Evolutionary conservation across 1,284 basidiomycete species (phyloP).

Genomic region (Malassezia furfur): DNA sequence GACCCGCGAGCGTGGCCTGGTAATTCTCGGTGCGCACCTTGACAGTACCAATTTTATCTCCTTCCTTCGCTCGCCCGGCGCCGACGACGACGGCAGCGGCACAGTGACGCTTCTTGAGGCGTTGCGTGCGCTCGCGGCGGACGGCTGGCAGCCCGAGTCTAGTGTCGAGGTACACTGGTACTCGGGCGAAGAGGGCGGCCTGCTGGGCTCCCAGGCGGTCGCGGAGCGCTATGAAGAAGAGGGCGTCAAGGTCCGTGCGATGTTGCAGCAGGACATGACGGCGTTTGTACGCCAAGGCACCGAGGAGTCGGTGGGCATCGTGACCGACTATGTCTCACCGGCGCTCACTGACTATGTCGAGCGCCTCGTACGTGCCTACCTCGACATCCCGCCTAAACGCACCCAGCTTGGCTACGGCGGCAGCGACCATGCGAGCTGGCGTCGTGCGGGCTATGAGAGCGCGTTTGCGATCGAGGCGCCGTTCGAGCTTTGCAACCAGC

Average conservation of each 20-base stretch:
- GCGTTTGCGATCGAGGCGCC: conserved; percentile 47
- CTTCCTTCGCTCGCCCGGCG: conserved; percentile 44
- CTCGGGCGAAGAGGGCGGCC: conserved; percentile 82
- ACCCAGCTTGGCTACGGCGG: conserved; percentile 84
- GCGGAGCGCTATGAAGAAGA: conserved; percentile 65
- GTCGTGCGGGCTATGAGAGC: conserved; percentile 46
- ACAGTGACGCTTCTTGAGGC: conserved; percentile 83
- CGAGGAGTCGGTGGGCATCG: conserved; percentile 75
- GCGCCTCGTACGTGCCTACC: conserved; percentile 60
- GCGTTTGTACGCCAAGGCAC: conserved; percentile 90
- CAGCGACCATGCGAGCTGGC: conserved; percentile 58
- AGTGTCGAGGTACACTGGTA: conserved; percentile 94
- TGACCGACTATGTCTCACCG: conserved; percentile 73
- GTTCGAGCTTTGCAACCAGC: conserved; percentile 37
- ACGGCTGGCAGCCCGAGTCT: conserved; percentile 62
- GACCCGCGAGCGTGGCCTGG: conserved; percentile 48
- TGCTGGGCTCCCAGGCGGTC: conserved; percentile 86
- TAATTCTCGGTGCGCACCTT: conserved; percentile 72
- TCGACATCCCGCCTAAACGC: conserved; percentile 47
- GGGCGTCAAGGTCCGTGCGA: conserved; percentile 62
- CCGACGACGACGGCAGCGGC: conserved; percentile 80
- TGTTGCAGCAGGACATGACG: conserved; percentile 56
- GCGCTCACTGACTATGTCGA: conserved; percentile 66
- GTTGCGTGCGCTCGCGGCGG: conserved; percentile 69
- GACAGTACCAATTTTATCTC: conserved; percentile 56